Conservation (phyloP, 2,329 filamentous ascomycete species). For the Plenodomus biglobosus region DNA sequence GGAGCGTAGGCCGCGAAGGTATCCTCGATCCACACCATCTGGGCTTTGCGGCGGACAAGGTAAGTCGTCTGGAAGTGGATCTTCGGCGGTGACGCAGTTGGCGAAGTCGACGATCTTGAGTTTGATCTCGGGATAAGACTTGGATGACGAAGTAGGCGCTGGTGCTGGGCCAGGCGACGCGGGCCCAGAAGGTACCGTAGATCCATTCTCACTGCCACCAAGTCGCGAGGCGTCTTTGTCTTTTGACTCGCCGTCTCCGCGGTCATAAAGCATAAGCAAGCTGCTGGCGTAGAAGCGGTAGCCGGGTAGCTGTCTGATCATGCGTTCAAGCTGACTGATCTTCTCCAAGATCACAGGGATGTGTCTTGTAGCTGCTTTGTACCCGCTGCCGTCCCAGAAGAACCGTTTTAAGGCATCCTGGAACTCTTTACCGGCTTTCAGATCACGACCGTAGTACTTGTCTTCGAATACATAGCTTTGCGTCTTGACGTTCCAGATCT, state of each 20-base stretch:
- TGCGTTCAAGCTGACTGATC: constrained; percentile 77
- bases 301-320: constrained; percentile 75
- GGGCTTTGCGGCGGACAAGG: constrained; percentile 81
- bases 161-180: constrained; percentile 20
- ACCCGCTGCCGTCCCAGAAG: constrained; percentile 84
- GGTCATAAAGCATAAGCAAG: constrained; percentile 93
- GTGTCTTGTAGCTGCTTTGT: constrained; percentile 77
- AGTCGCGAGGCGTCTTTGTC: constrained; percentile 25
- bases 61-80: constrained; percentile 59
- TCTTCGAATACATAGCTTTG: constrained; percentile 93
- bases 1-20: constrained; percentile 78
- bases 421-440: constrained; percentile 87
- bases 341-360: constrained; percentile 87
- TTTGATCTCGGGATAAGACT: constrained; percentile 63
- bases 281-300: constrained; percentile 97
- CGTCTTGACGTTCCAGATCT: constrained; percentile 87
- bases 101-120: constrained; percentile 99
- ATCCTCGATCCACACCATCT: constrained; percentile 80
- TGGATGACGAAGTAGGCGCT: constrained; percentile 6
- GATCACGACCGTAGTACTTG: constrained; percentile 91
- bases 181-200: constrained; percentile 28
- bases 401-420: constrained; percentile 85
- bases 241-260: constrained; percentile 62
- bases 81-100: constrained; percentile 90
- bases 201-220: constrained; percentile 24